phyloP scores from a whole-genome alignment of 306 rosid genomes.

The Myrica gale region DNA sequence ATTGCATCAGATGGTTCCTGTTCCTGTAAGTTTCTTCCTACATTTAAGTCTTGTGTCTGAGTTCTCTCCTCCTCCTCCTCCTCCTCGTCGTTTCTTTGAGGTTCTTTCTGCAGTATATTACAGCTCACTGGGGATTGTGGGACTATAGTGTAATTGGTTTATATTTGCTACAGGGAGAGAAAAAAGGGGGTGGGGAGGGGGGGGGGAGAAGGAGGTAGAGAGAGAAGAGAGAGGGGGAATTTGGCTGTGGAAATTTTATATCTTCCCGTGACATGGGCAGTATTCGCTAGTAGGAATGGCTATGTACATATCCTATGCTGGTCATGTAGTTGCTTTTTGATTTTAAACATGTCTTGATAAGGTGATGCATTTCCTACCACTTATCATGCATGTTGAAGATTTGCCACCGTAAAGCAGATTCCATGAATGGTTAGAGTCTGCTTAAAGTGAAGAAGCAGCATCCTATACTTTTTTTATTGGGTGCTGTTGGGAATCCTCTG shows the following conservation, averaged over 20 bases:
- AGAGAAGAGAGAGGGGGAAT: too few relatives aligned
- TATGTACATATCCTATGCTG: background rate
- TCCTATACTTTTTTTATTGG: background rate
- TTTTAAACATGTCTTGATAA: background rate
- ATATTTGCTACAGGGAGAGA: background rate
- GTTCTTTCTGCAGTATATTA: background rate
- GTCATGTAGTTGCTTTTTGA: background rate
- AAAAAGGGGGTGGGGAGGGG: too few relatives aligned
- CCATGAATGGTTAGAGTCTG: background rate
- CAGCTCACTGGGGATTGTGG: background rate
- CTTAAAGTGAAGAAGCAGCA: background rate
- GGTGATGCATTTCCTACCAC: background rate
- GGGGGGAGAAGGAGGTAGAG: too few relatives aligned
- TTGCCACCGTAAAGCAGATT: slow-evolving; percentile 1
- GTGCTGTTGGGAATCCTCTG: background rate
- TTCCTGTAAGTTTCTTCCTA: slow-evolving; percentile 65
- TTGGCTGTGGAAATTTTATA: too few relatives aligned
- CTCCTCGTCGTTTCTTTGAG: background rate
- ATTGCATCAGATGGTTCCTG: slow-evolving; percentile 76
- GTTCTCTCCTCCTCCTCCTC: background rate
- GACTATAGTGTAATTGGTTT: background rate
- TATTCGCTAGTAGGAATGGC: background rate
- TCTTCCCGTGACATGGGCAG: background rate
- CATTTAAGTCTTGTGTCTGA: background rate
- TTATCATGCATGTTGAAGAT: background rate